These are phyloP conservation scores for Cucurbitaria berberidis DNA, from an alignment of 2,329 filamentous ascomycete genomes.

Conservation along the genomic window DNA sequence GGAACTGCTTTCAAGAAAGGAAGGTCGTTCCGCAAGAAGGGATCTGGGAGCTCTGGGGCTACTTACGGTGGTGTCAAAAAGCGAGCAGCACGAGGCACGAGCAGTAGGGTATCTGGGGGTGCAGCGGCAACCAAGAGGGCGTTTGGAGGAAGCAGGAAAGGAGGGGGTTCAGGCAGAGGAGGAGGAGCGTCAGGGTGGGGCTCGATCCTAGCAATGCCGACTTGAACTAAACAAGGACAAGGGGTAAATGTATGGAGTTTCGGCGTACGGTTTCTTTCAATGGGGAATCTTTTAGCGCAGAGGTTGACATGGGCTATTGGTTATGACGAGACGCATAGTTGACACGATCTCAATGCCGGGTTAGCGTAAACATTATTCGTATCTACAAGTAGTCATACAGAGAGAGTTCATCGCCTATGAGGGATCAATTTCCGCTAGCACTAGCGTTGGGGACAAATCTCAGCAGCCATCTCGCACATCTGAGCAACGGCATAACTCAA, in stretches of 20 bases:
- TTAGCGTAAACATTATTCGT: neutral
- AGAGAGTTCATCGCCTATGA: too few species aligned
- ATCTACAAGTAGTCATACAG: too few species aligned
- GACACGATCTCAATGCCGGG: neutral
- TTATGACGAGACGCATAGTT: too few species aligned
- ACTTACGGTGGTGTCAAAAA: conserved; percentile 28
- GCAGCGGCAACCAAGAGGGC: conserved; percentile 12
- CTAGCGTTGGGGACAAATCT: too few species aligned
- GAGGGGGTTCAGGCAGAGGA: conserved; percentile 7
- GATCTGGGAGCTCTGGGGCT: conserved; percentile 24
- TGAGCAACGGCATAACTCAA: too few species aligned
- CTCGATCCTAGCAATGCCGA: conserved; percentile 39
- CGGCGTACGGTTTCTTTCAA: neutral
- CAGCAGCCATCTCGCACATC: too few species aligned
- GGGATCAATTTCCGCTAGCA: too few species aligned
- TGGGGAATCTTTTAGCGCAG: neutral
- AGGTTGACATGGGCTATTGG: neutral
- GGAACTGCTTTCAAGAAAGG: conserved; percentile 26
- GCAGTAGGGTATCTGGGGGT: conserved; percentile 19
- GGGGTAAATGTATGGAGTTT: neutral
- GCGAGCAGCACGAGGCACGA: conserved; percentile 16
- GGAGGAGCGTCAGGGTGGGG: conserved; percentile 19
- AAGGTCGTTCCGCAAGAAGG: conserved; percentile 17
- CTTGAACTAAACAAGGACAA: conserved; percentile 12
- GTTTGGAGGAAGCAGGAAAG: conserved; percentile 16